These are phyloP conservation scores for Candida vaughaniae DNA, from an alignment of 805 yeast species.

Conservation along the genomic window DNA sequence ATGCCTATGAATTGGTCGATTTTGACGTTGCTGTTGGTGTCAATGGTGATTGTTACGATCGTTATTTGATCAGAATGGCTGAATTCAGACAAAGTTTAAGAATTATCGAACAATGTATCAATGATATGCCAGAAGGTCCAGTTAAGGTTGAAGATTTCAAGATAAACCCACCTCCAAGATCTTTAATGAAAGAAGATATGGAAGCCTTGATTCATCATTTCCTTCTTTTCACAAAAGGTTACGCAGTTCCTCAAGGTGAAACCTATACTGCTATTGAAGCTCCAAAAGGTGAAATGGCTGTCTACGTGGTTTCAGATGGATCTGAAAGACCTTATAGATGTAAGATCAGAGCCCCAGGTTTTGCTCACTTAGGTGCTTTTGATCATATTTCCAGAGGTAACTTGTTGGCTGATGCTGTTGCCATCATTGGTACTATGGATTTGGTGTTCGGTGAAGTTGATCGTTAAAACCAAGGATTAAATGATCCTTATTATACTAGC, in stretches of 20 bases:
- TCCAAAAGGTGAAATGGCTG: slow-evolving; percentile 95
- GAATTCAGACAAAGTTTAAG: slow-evolving; percentile 90
- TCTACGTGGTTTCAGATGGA: slow-evolving; percentile 85
- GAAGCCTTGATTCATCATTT: slow-evolving; percentile 90
- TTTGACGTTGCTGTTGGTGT: slow-evolving; percentile 85
- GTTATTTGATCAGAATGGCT: slow-evolving; percentile 85
- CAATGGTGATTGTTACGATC: slow-evolving; percentile 89
- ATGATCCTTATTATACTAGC: slow-evolving; percentile 7
- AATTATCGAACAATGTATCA: slow-evolving; percentile 85
- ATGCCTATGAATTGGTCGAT: slow-evolving; percentile 83
- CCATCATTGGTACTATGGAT: slow-evolving; percentile 94
- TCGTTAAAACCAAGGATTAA: too few species aligned
- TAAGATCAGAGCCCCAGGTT: slow-evolving; percentile 93
- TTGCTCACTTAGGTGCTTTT: slow-evolving; percentile 85
- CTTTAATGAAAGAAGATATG: slow-evolving; percentile 87
- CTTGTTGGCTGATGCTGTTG: slow-evolving; percentile 88
- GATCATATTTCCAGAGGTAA: slow-evolving; percentile 86
- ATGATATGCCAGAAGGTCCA: slow-evolving; percentile 90
- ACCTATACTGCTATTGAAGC: slow-evolving; percentile 91
- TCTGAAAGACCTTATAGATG: slow-evolving; percentile 89
- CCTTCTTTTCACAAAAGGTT: slow-evolving; percentile 83
- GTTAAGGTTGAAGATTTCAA: slow-evolving; percentile 89
- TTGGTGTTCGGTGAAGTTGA: slow-evolving; percentile 93
- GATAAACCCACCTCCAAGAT: slow-evolving; percentile 78
- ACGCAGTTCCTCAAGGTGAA: slow-evolving; percentile 86